phyloP scores from a whole-genome alignment of 345 rosid species.

The Eucalyptus melliodora region DNA sequence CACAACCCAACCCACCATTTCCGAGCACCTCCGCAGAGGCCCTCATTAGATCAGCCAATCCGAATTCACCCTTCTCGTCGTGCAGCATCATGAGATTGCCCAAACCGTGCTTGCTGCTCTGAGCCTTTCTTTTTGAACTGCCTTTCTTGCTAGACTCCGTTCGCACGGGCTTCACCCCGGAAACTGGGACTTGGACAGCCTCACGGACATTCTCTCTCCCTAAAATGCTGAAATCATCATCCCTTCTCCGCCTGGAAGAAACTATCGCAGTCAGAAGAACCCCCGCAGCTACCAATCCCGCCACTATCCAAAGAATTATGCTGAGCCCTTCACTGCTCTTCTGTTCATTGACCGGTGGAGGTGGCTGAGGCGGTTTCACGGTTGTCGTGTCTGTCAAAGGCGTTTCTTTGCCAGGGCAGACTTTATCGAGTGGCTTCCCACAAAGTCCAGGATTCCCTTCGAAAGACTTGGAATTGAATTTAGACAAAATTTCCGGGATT shows the following conservation, averaged over 20 bases:
- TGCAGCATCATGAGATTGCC: conserved; percentile 45
- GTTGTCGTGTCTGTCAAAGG: background rate
- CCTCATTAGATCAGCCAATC: conserved; percentile 65
- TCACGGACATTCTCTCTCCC: background rate
- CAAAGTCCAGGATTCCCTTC: conserved; percentile 53
- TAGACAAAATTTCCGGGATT: conserved; percentile 38
- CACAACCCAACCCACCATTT: conserved; percentile 43
- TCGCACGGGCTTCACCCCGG: conserved; percentile 19
- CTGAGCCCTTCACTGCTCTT: background rate
- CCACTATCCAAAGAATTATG: conserved; percentile 4
- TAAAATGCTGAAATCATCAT: background rate
- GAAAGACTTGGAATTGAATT: conserved; percentile 24
- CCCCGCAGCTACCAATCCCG: conserved; percentile 19
- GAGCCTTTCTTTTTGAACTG: conserved; percentile 14
- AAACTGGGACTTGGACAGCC: conserved; percentile 36
- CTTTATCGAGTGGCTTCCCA: conserved; percentile 18
- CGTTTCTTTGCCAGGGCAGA: conserved; percentile 1
- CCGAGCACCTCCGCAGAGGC: conserved; percentile 78
- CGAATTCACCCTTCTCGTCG: conserved; percentile 44
- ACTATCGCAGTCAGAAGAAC: conserved; percentile 5
- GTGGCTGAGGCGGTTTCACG: background rate
- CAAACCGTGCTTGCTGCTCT: background rate
- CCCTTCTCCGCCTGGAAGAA: conserved; percentile 3
- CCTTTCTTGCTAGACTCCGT: background rate
- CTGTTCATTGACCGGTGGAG: background rate